These are phyloP conservation scores for Hymenoscyphus fraxineus DNA, from an alignment of 2,329 filamentous ascomycete species.

Conservation along the genomic window DNA sequence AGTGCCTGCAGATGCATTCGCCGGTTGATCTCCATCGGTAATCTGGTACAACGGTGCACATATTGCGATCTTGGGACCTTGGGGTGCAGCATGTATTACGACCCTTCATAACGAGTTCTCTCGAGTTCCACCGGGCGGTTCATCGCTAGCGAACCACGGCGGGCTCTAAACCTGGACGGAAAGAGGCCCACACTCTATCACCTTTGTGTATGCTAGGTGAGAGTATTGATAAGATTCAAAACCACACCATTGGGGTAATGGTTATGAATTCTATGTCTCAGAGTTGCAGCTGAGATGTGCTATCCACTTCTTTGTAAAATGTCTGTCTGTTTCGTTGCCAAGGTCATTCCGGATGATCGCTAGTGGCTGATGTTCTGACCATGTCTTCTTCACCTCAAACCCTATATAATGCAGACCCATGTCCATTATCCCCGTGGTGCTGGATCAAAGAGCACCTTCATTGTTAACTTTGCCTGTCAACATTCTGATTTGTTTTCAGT, in stretches of 20 bases:
- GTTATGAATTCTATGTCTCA: slow-evolving; percentile 6
- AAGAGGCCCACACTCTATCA: background rate
- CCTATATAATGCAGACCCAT: slow-evolving; percentile 29
- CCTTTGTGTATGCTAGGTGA: background rate
- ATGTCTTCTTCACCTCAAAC: slow-evolving; percentile 9
- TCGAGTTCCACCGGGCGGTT: background rate
- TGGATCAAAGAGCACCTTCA: slow-evolving; percentile 12
- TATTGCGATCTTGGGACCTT: background rate
- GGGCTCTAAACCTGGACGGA: background rate
- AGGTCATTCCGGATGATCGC: slow-evolving; percentile 6
- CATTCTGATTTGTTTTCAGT: slow-evolving; percentile 6
- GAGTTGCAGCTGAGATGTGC: background rate
- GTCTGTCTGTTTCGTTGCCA: background rate
- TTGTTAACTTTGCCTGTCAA: slow-evolving; percentile 6
- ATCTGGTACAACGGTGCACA: background rate
- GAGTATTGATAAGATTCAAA: background rate
- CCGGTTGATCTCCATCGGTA: background rate
- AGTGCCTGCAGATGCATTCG: background rate
- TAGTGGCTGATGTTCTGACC: slow-evolving; percentile 13
- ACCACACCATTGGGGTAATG: slow-evolving; percentile 9
- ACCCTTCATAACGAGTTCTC: background rate
- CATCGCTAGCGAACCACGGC: background rate
- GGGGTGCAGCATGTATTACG: background rate
- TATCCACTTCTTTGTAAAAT: slow-evolving; percentile 1
- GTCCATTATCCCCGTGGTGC: slow-evolving; percentile 18